Evolutionary conservation across 2,329 filamentous ascomycete genomes (phyloP).

Genomic region (Microdochium trichocladiopsis): DNA sequence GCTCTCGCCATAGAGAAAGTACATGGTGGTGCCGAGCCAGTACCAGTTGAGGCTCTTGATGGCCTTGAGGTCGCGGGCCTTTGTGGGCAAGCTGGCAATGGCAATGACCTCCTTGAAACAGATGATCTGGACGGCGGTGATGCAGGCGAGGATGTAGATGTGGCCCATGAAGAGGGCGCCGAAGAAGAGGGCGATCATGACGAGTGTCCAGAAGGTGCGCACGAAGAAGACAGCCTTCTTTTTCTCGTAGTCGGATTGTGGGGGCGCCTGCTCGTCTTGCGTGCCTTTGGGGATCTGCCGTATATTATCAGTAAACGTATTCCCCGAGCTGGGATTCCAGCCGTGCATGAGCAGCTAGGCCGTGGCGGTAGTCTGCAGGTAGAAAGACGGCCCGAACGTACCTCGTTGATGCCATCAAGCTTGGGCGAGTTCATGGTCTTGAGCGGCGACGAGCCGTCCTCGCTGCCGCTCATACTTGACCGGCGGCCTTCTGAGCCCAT

Average conservation of each 20-base stretch:
- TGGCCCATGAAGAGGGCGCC: conserved; percentile 88
- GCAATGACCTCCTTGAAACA: conserved; percentile 99
- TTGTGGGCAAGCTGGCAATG: conserved; percentile 89
- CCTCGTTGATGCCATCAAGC: conserved; percentile 30
- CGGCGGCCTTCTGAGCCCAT: conserved; percentile 47
- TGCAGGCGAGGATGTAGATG: conserved; percentile 91
- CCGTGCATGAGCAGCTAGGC: not conserved
- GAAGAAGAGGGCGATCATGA: conserved; percentile 96
- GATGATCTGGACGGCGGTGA: conserved; percentile 90
- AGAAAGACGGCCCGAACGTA: conserved; percentile 5
- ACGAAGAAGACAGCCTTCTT: conserved; percentile 98
- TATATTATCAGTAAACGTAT: too few relatives aligned
- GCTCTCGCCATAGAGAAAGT: conserved; percentile 96
- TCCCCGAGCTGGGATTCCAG: too few relatives aligned
- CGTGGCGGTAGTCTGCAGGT: not conserved
- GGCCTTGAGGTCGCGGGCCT: conserved; percentile 82
- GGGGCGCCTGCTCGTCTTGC: conserved; percentile 3
- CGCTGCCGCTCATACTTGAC: conserved; percentile 65
- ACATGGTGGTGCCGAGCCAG: conserved; percentile 98
- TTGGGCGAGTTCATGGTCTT: conserved; percentile 19
- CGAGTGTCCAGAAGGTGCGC: conserved; percentile 92
- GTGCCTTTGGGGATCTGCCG: not conserved
- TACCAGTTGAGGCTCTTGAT: conserved; percentile 99
- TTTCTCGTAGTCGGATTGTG: conserved; percentile 78
- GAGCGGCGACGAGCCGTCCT: conserved; percentile 38